phyloP scores from a whole-genome alignment of 2,329 filamentous ascomycete species.

The Neofusicoccum umdonicola region DNA sequence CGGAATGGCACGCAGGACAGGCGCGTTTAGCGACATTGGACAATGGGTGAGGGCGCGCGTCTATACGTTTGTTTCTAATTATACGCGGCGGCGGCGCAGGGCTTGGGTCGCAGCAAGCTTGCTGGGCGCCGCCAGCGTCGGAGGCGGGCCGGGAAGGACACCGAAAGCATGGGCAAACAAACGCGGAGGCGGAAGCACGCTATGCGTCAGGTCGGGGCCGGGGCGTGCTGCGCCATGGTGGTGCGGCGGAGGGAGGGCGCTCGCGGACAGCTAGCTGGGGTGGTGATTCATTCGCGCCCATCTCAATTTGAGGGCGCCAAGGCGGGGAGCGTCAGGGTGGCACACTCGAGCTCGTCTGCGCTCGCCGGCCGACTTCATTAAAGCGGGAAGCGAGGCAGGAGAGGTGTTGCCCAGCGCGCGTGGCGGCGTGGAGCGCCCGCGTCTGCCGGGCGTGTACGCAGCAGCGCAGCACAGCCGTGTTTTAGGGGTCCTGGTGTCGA shows the following conservation, averaged over 20 bases:
- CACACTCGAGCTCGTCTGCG: not conserved
- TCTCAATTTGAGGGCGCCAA: constrained; percentile 9
- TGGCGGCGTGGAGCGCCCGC: not conserved
- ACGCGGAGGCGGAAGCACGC: not conserved
- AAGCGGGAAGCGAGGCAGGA: not conserved
- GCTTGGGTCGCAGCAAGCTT: not conserved
- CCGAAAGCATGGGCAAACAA: not conserved
- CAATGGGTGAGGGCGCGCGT: not conserved
- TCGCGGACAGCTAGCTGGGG: not conserved
- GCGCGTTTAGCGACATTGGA: no score
- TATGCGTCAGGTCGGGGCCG: not conserved
- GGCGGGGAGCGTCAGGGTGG: not conserved
- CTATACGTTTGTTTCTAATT: not conserved
- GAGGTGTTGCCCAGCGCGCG: not conserved
- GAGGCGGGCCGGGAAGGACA: not conserved
- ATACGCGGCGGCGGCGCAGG: not conserved
- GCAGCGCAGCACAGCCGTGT: constrained; percentile 5
- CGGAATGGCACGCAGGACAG: no score
- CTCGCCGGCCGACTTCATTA: not conserved
- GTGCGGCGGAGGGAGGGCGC: not conserved
- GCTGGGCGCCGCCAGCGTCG: no score
- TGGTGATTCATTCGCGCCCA: constrained; percentile 4
- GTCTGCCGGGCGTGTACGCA: not conserved
- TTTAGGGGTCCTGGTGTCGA: not conserved
- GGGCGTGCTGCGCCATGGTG: not conserved